Percentiles rank a stretch among this genome's conserved stretches.
Conservation (phyloP, 441 rosid genomes). For the Breynia disticha region DNA sequence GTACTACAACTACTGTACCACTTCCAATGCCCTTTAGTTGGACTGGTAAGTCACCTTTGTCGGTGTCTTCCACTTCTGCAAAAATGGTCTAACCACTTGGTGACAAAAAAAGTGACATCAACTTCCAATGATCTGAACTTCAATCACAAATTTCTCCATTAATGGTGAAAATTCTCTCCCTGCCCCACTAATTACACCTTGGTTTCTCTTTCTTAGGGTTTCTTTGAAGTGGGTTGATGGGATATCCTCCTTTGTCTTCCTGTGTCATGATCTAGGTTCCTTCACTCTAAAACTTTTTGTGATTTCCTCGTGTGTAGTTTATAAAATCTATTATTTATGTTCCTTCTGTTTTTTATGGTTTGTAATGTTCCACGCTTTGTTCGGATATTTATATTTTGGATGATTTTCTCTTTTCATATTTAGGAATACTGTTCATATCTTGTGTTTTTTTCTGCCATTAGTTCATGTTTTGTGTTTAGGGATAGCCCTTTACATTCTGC, state of each 20-base stretch:
- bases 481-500: too few species aligned
- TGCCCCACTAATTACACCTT: background rate
- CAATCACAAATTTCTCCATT: background rate
- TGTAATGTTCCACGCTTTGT: too few species aligned
- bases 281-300: too few species aligned
- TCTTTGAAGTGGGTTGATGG: background rate
- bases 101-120: background rate
- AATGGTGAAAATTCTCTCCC: background rate
- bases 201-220: background rate
- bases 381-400: too few species aligned
- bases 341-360: too few species aligned
- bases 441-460: too few species aligned
- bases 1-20: background rate
- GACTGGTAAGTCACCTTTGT: background rate
- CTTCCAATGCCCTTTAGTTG: background rate
- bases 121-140: background rate
- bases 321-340: too few species aligned
- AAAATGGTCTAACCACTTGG: slow-evolving; percentile 1
- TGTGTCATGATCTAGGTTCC: too few species aligned
- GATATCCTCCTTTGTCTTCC: background rate
- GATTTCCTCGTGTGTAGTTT: too few species aligned
- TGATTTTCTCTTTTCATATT: too few species aligned
- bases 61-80: background rate
- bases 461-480: too few species aligned
- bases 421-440: too few species aligned